A percentile compares a stretch with the other conserved stretches of the same genome.
These are phyloP conservation scores for Claviceps sp. DNA, from an alignment of 2,329 filamentous ascomycete genomes.

Conservation along the genomic window DNA sequence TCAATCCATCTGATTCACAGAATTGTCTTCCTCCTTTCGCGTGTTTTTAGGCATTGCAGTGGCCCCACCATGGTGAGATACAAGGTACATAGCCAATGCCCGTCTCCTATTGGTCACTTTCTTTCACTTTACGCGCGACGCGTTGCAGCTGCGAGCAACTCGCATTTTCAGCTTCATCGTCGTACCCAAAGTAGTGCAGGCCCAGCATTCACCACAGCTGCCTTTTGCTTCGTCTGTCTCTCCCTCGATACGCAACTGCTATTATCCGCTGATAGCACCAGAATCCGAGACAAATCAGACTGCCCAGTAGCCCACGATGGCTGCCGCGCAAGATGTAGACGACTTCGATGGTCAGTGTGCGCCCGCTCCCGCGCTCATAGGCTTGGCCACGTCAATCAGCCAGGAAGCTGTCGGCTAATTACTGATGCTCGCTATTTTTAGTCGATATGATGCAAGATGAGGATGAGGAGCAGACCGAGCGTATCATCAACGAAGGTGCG, in stretches of 20 bases:
- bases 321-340: slow-evolving; percentile 22
- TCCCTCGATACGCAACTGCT: neutral
- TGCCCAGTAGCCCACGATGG: slow-evolving; percentile 14
- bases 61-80: neutral
- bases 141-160: slow-evolving; percentile 11
- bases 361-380: neutral
- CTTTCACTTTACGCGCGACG: slow-evolving; percentile 24
- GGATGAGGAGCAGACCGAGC: slow-evolving; percentile 61
- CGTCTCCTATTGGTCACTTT: neutral
- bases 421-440: slow-evolving; percentile 9
- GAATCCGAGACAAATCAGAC: neutral
- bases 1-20: no score
- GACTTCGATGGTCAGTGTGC: slow-evolving; percentile 22
- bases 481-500: slow-evolving; percentile 83
- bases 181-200: slow-evolving; percentile 9
- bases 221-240: neutral
- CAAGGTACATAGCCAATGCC: no score
- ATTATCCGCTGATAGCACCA: neutral
- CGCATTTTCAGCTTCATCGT: slow-evolving; percentile 5
- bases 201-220: neutral
- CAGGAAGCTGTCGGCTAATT: neutral
- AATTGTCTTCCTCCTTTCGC: no score
- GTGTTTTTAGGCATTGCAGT: neutral
- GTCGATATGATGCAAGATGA: slow-evolving; percentile 44
- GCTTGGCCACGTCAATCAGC: neutral